These are phyloP conservation scores for Galerina marginata DNA, from an alignment of 768 basidiomycete genomes.

Conservation along the genomic window DNA sequence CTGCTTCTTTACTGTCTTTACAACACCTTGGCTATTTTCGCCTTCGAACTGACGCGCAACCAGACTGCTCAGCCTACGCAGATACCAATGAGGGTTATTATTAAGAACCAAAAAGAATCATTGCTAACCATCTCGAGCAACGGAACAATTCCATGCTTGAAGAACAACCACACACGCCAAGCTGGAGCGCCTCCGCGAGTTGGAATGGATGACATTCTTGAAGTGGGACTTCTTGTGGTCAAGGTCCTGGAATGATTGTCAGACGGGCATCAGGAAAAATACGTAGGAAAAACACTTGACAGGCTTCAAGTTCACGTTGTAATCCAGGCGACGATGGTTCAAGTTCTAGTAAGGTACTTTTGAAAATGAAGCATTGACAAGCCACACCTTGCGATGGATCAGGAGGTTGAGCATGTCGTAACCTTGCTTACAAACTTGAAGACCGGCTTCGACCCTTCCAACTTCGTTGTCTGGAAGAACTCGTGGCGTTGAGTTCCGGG, in stretches of 20 bases:
- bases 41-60: conserved; percentile 99
- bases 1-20: conserved; percentile 99
- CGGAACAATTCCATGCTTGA: conserved; percentile 98
- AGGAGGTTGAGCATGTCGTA: conserved; percentile 99
- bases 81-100: conserved; percentile 1
- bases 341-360: conserved; percentile 58
- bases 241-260: conserved; percentile 68
- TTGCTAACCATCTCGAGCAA: conserved; percentile 89
- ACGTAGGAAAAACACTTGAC: conserved; percentile 60
- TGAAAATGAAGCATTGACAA: not conserved
- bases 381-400: conserved; percentile 91
- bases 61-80: conserved; percentile 82
- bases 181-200: conserved; percentile 95
- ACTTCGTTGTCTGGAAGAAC: conserved; percentile 97
- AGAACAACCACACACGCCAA: conserved; percentile 99
- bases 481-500: conserved; percentile 95
- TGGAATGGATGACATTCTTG: conserved; percentile 99
- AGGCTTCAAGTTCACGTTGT: conserved; percentile 99
- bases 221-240: conserved; percentile 99
- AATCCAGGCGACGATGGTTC: conserved; percentile 94
- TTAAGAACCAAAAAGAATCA: not conserved
- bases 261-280: conserved; percentile 14
- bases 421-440: conserved; percentile 98
- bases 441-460: conserved; percentile 99
- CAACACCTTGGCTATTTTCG: conserved; percentile 93